phyloP scores from a whole-genome alignment of 116 monocot species.

The Iris pallida region DNA sequence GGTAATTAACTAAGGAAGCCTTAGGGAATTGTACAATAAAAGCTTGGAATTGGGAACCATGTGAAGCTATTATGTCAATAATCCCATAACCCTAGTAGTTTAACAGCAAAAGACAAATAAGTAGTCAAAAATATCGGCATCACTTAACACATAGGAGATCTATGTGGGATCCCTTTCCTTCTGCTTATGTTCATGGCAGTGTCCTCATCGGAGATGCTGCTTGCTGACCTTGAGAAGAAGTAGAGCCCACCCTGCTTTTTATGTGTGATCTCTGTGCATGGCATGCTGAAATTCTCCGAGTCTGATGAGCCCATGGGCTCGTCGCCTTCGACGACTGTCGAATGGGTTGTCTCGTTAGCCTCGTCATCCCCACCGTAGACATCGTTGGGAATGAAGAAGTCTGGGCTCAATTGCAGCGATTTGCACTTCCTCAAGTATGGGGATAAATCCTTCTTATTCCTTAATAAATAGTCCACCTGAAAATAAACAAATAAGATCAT shows the following conservation, averaged over 20 bases:
- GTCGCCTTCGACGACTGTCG: slow-evolving; percentile 71
- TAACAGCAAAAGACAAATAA: slow-evolving; percentile 5
- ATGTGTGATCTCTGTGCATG: slow-evolving; percentile 27
- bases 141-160: slow-evolving; percentile 64
- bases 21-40: slow-evolving; percentile 17
- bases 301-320: slow-evolving; percentile 62
- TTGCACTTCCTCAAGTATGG: slow-evolving; percentile 62
- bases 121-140: slow-evolving; percentile 8
- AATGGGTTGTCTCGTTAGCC: slow-evolving; percentile 63
- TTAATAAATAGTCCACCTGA: slow-evolving; percentile 78
- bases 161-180: slow-evolving; percentile 87
- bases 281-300: slow-evolving; percentile 57
- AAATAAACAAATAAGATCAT: neutral
- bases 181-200: slow-evolving; percentile 62
- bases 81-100: slow-evolving; percentile 3
- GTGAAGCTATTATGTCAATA: neutral
- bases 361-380: slow-evolving; percentile 37
- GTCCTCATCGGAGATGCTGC: slow-evolving; percentile 43
- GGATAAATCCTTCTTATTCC: slow-evolving; percentile 60
- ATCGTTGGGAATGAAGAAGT: slow-evolving; percentile 60
- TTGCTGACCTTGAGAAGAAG: slow-evolving; percentile 39
- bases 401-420: slow-evolving; percentile 54
- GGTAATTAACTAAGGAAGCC: slow-evolving; percentile 2
- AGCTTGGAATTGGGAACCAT: slow-evolving; percentile 23
- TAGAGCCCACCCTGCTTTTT: slow-evolving; percentile 56